Conservation (phyloP, 2,329 filamentous ascomycete genomes). For the Chaetomium sp. region DNA sequence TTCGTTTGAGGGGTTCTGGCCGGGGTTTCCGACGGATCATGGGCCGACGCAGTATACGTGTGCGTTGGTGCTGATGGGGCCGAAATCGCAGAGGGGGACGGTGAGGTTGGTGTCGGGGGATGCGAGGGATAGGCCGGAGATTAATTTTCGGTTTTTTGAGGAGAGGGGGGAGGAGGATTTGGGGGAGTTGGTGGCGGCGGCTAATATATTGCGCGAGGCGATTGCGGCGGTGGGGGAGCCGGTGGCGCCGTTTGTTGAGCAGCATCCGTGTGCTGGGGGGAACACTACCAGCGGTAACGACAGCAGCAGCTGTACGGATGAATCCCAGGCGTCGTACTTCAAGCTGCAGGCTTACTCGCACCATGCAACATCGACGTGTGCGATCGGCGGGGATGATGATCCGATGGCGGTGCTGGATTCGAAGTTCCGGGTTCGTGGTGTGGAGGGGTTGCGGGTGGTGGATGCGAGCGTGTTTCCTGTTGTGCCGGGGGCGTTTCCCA, state of each 20-base stretch:
- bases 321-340: constrained; percentile 26
- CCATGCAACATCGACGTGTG: constrained; percentile 50
- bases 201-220: constrained; percentile 22
- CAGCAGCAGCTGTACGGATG: constrained; percentile 15
- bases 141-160: constrained; percentile 51
- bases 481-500: constrained; percentile 42
- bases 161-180: constrained; percentile 25
- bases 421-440: constrained; percentile 51
- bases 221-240: constrained; percentile 18
- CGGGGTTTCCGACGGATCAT: constrained; percentile 27
- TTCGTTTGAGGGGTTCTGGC: constrained; percentile 30
- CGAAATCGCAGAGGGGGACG: constrained; percentile 50
- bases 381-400: constrained; percentile 51
- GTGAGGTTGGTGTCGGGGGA: constrained; percentile 51
- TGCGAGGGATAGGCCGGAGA: constrained; percentile 52
- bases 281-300: background rate
- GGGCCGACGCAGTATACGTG: constrained; percentile 31
- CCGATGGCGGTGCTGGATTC: constrained; percentile 51
- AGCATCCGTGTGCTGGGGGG: constrained; percentile 20
- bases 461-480: constrained; percentile 53
- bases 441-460: constrained; percentile 51
- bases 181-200: constrained; percentile 21
- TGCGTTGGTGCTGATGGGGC: constrained; percentile 50
- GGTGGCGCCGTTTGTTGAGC: constrained; percentile 19
- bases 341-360: constrained; percentile 48